A percentile compares a stretch with the other conserved stretches of the same genome.
These are phyloP conservation scores for Dactylellina leptospora DNA, from an alignment of 2,329 filamentous ascomycete genomes.

Conservation along the genomic window DNA sequence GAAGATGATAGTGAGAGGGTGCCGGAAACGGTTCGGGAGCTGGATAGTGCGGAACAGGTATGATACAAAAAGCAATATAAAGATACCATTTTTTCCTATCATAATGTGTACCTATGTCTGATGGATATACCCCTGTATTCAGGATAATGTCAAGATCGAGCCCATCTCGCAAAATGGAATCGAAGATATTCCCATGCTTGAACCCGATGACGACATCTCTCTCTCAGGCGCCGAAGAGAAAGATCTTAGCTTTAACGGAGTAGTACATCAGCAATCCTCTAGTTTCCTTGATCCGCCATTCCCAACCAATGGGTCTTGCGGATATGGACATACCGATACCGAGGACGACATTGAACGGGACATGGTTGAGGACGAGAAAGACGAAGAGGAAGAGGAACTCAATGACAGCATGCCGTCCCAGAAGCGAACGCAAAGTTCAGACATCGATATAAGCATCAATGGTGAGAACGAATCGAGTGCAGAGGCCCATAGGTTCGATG, in stretches of 20 bases:
- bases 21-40: constrained; percentile 33
- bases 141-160: constrained; percentile 33
- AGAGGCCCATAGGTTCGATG: constrained; percentile 40
- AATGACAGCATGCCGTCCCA: neutral
- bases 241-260: neutral
- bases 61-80: constrained; percentile 18
- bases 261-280: constrained; percentile 26
- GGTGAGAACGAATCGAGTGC: constrained; percentile 24
- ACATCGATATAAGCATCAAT: neutral
- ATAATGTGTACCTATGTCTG: constrained; percentile 26
- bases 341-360: constrained; percentile 21
- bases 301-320: constrained; percentile 43
- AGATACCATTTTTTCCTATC: constrained; percentile 6
- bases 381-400: neutral
- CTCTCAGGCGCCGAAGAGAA: constrained; percentile 6
- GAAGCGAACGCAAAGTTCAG: neutral
- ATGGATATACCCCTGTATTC: constrained; percentile 14
- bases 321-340: constrained; percentile 32
- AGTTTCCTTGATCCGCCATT: constrained; percentile 45
- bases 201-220: constrained; percentile 4
- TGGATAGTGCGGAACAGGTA: constrained; percentile 33
- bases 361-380: neutral
- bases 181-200: constrained; percentile 26
- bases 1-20: constrained; percentile 27
- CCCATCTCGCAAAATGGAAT: constrained; percentile 19